Conservation (phyloP, 2,329 filamentous ascomycete species). For the Beauveria rudraprayagi region DNA sequence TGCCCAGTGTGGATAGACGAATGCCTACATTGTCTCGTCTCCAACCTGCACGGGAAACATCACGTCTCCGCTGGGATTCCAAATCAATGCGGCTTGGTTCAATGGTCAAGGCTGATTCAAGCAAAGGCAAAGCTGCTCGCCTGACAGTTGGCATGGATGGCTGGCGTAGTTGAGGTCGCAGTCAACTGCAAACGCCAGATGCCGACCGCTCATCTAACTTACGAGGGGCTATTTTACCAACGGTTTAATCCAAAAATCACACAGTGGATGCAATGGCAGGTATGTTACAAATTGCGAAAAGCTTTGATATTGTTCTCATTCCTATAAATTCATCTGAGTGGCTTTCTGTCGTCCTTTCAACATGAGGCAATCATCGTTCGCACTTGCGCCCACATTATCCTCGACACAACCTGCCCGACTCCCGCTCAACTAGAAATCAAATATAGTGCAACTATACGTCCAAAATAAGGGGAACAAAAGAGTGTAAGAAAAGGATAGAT, state of each 20-base stretch:
- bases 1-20: not conserved
- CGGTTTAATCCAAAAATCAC: too few species aligned
- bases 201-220: too few species aligned
- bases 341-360: not conserved
- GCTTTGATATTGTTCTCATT: constrained; percentile 3
- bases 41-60: not conserved
- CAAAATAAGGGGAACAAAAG: not conserved
- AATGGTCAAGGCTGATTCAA: not conserved
- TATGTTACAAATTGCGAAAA: not conserved
- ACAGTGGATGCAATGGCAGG: not conserved
- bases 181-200: not conserved
- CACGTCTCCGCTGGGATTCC: not conserved
- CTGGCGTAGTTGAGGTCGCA: not conserved
- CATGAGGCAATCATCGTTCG: constrained; percentile 3
- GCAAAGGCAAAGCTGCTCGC: not conserved
- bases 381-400: not conserved
- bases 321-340: constrained; percentile 3
- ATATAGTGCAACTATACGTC: not conserved
- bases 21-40: not conserved
- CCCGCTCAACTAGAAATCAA: constrained; percentile 9
- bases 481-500: constrained; percentile 12
- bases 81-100: not conserved
- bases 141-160: not conserved
- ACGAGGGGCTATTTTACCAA: too few species aligned
- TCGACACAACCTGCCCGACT: constrained; percentile 3